phyloP scores from a whole-genome alignment of 768 basidiomycete species.

The Peribolospora kevripleyi region DNA sequence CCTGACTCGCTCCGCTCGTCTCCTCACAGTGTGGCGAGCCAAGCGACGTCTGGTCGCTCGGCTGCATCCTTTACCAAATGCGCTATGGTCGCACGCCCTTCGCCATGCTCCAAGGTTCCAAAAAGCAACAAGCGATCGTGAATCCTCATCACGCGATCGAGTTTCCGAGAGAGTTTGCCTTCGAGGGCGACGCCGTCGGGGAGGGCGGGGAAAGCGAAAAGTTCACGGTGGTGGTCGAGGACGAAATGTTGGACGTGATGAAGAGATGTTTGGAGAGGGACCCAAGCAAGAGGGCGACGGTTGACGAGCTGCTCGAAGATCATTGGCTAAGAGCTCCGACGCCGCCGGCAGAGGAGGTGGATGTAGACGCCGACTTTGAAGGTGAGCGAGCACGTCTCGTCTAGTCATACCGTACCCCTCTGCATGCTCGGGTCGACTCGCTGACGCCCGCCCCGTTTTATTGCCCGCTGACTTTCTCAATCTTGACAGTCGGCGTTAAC shows the following conservation, averaged over 20 bases:
- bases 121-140: slow-evolving; percentile 87
- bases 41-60: slow-evolving; percentile 92
- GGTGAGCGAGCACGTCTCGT: too few relatives aligned
- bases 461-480: too few relatives aligned
- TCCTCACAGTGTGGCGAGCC: slow-evolving; percentile 44
- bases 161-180: slow-evolving; percentile 33
- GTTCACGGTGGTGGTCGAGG: slow-evolving; percentile 40
- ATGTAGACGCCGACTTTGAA: too few relatives aligned
- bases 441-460: too few relatives aligned
- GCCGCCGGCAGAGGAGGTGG: too few relatives aligned
- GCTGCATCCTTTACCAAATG: slow-evolving; percentile 97
- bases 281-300: slow-evolving; percentile 63
- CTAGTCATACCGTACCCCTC: too few relatives aligned
- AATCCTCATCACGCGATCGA: slow-evolving; percentile 49
- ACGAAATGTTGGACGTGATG: slow-evolving; percentile 56
- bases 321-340: neutral
- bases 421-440: too few relatives aligned
- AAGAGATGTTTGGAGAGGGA: slow-evolving; percentile 52
- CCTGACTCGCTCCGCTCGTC: neutral
- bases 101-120: slow-evolving; percentile 46
- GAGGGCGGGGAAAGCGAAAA: slow-evolving; percentile 34
- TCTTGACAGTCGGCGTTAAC: too few relatives aligned
- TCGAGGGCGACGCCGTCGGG: slow-evolving; percentile 25
- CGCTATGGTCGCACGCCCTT: slow-evolving; percentile 86
- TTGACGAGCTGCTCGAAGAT: slow-evolving; percentile 61